phyloP scores from a whole-genome alignment of 163 green algal species.

The Chlamydomonas reinhardtii region DNA sequence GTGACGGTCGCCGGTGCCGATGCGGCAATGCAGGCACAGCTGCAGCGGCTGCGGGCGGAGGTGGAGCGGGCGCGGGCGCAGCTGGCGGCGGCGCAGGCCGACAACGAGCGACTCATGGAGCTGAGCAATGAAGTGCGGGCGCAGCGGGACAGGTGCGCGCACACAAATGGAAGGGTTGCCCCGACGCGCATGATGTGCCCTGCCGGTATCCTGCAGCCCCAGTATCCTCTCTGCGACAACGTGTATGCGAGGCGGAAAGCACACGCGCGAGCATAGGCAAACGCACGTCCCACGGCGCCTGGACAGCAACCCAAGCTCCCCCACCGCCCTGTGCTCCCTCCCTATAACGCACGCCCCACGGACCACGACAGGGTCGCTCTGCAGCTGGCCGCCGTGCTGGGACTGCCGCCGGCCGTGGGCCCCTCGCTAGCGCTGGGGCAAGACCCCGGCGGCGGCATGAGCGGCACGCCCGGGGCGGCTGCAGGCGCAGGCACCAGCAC shows the following conservation, averaged over 20 bases:
- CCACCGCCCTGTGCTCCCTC: too few species aligned
- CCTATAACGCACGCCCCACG: too few species aligned
- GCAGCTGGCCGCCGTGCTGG: too few species aligned
- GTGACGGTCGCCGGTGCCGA: background rate
- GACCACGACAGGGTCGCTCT: too few species aligned
- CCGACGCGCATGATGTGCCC: too few species aligned
- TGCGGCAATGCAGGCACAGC: background rate
- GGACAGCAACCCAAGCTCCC: background rate
- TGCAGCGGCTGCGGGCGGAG: conserved; percentile 21
- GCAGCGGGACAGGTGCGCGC: conserved; percentile 52
- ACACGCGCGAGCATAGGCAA: background rate
- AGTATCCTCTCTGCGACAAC: background rate
- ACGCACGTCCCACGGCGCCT: background rate
- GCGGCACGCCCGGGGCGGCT: too few species aligned
- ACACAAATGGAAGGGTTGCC: background rate
- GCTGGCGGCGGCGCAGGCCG: conserved; percentile 17
- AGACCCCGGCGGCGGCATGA: too few species aligned
- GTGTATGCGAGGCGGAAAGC: too few species aligned
- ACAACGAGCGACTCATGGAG: conserved; percentile 73
- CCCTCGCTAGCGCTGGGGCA: too few species aligned
- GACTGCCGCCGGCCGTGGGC: too few species aligned
- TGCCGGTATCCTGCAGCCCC: too few species aligned
- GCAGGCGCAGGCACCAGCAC: too few species aligned
- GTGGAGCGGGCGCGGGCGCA: conserved; percentile 31
- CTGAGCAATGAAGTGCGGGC: conserved; percentile 63